Percentiles rank a stretch among this genome's conserved stretches.
These are phyloP conservation scores for Phytophthora capsici DNA, from an alignment of 352 stramenopile species.

Conservation along the genomic window DNA sequence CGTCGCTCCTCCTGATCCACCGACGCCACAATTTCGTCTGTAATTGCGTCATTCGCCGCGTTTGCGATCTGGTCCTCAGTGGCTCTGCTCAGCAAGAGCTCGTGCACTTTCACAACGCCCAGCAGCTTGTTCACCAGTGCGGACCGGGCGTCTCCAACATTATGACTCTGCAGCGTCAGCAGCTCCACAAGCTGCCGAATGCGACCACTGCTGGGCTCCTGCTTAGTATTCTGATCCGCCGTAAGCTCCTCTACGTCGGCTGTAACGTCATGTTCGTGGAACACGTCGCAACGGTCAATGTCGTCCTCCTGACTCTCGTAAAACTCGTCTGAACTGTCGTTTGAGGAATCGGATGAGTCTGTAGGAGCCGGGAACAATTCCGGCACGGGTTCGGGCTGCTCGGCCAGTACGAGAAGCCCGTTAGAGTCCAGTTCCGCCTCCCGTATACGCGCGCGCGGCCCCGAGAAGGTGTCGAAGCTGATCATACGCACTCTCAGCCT, in stretches of 20 bases:
- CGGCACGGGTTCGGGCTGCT: conserved; percentile 14
- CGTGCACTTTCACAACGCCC: conserved; percentile 58
- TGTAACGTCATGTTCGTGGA: conserved; percentile 36
- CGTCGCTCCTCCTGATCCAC: conserved; percentile 66
- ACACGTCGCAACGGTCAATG: conserved; percentile 44
- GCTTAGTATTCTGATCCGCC: conserved; percentile 4
- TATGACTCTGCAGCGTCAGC: conserved; percentile 70
- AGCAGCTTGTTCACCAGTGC: conserved; percentile 67
- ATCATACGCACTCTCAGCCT: conserved; percentile 47
- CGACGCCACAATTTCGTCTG: conserved; percentile 71
- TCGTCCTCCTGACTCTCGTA: conserved; percentile 42
- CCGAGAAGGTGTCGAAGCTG: conserved; percentile 82
- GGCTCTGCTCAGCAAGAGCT: conserved; percentile 68
- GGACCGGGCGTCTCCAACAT: conserved; percentile 49
- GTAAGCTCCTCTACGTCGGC: conserved; percentile 3
- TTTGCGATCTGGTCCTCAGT: conserved; percentile 75
- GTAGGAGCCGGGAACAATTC: conserved; percentile 14
- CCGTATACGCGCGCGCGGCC: conserved; percentile 34
- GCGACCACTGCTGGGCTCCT: conserved; percentile 31
- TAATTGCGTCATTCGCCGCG: conserved; percentile 75
- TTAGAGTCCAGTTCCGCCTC: conserved; percentile 44
- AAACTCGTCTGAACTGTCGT: conserved; percentile 24
- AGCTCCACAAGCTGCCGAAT: conserved; percentile 69
- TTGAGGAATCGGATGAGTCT: conserved; percentile 13
- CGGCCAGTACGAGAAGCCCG: conserved; percentile 31